These are phyloP conservation scores for Lizanozyma gosingica DNA, from an alignment of 1,139 yeast species.

Conservation along the genomic window DNA sequence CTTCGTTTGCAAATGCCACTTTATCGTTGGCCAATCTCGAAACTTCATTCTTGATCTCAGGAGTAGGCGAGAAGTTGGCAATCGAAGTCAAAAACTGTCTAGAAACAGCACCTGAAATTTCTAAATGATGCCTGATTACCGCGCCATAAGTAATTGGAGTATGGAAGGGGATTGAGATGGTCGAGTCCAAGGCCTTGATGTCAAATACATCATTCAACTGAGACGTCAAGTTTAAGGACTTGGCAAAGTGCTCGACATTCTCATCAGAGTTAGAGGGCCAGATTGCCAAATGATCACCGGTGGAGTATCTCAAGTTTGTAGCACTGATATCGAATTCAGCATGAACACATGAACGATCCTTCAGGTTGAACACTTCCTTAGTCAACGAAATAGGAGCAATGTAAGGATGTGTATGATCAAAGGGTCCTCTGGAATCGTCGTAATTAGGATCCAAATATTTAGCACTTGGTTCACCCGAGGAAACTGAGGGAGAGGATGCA, in stretches of 20 bases:
- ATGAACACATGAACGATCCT: constrained; percentile 76
- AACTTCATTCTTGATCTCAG: constrained; percentile 43
- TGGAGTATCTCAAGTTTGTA: constrained; percentile 73
- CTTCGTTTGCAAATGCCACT: constrained; percentile 52
- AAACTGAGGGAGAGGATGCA: too few relatives aligned
- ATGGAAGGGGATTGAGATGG: constrained; percentile 66
- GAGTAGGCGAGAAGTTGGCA: constrained; percentile 75
- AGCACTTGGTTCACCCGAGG: constrained; percentile 78
- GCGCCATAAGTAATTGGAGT: constrained; percentile 88
- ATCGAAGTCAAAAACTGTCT: constrained; percentile 77
- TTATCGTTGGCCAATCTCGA: constrained; percentile 59
- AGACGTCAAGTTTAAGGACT: constrained; percentile 51
- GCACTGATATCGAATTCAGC: constrained; percentile 76
- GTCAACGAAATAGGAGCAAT: constrained; percentile 58
- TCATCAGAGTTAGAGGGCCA: constrained; percentile 89
- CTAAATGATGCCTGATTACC: constrained; percentile 77
- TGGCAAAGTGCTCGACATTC: constrained; percentile 55
- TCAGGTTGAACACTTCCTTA: constrained; percentile 61
- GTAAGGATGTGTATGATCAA: constrained; percentile 75
- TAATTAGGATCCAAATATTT: constrained; percentile 42
- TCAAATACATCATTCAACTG: constrained; percentile 51
- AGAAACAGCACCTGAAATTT: constrained; percentile 88
- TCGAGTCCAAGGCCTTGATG: constrained; percentile 64
- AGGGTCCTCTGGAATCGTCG: constrained; percentile 62
- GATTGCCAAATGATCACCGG: constrained; percentile 93